Evolutionary conservation across 2,329 filamentous ascomycete genomes (phyloP).

Genomic region (Colletotrichum noveboracense): DNA sequence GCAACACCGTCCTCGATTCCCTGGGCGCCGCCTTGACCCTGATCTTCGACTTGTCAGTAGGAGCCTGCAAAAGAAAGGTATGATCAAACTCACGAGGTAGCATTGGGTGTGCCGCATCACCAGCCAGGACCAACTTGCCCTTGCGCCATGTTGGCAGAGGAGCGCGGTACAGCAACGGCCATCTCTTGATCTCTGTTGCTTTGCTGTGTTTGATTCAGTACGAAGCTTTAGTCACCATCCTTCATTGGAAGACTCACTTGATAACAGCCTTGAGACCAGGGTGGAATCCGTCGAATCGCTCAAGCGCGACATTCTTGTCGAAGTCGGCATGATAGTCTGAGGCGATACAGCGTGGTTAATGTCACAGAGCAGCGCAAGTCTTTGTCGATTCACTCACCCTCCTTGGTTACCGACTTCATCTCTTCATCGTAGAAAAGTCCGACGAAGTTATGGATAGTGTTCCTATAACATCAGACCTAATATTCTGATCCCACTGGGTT

Average conservation of each 20-base stretch:
- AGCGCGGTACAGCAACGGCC: slow-evolving; percentile 38
- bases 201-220: slow-evolving; percentile 26
- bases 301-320: slow-evolving; percentile 29
- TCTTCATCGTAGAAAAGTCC: slow-evolving; percentile 33
- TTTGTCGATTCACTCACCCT: background rate
- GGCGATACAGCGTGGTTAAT: background rate
- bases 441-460: slow-evolving; percentile 39
- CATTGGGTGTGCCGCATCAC: slow-evolving; percentile 44
- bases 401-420: slow-evolving; percentile 8
- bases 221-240: background rate
- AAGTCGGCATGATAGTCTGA: slow-evolving; percentile 22
- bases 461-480: slow-evolving; percentile 23
- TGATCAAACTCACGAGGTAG: slow-evolving; percentile 34
- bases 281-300: slow-evolving; percentile 32
- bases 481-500: fast-evolving
- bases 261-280: slow-evolving; percentile 30
- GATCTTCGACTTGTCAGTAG: slow-evolving; percentile 28
- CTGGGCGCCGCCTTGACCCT: slow-evolving; percentile 41
- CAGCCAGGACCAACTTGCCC: slow-evolving; percentile 34
- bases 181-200: slow-evolving; percentile 37
- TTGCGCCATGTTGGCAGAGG: slow-evolving; percentile 37
- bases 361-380: background rate
- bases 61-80: background rate
- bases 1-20: slow-evolving; percentile 40
- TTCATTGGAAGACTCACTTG: slow-evolving; percentile 23